Evolutionary conservation across 2,329 filamentous ascomycete species (phyloP).

Genomic region (Colletotrichum acutatum): DNA sequence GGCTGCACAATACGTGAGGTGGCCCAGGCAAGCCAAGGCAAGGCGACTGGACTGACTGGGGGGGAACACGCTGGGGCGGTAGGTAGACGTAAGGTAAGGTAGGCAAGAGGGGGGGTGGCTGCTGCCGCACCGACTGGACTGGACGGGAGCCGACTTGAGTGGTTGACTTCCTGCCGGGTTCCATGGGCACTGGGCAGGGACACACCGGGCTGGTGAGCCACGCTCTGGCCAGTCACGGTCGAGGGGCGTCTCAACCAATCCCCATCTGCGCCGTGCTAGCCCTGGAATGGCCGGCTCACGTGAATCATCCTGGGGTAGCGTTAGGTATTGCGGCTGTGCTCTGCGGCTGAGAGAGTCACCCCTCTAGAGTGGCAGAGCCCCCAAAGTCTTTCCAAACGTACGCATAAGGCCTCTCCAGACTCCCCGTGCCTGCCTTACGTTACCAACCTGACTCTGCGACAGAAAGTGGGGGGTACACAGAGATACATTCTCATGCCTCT

Average conservation of each 20-base stretch:
- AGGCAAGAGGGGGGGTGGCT: neutral
- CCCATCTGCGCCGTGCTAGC: constrained; percentile 27
- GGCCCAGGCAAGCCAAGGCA: constrained; percentile 33
- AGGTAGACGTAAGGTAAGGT: too few species aligned
- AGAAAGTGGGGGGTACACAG: constrained; percentile 4
- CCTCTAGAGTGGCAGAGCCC: neutral
- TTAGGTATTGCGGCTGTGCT: constrained; percentile 23
- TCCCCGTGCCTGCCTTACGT: neutral
- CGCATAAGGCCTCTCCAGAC: neutral
- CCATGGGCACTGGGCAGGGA: constrained; percentile 25
- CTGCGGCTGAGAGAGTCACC: constrained; percentile 22
- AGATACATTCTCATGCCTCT: neutral
- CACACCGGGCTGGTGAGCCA: constrained; percentile 9
- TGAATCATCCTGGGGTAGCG: constrained; percentile 17
- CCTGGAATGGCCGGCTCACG: constrained; percentile 35
- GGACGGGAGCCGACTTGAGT: constrained; percentile 27
- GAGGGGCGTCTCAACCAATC: constrained; percentile 27
- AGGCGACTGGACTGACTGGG: constrained; percentile 28
- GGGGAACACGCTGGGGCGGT: neutral
- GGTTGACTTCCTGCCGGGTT: constrained; percentile 6
- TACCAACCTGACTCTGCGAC: constrained; percentile 20
- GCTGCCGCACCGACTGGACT: constrained; percentile 21
- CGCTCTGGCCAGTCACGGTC: constrained; percentile 1
- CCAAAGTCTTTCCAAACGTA: constrained; percentile 2
- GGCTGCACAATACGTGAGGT: constrained; percentile 37